Evolutionary conservation across 2,329 filamentous ascomycete species (phyloP).

Genomic region (Pseudogymnoascus sp.): DNA sequence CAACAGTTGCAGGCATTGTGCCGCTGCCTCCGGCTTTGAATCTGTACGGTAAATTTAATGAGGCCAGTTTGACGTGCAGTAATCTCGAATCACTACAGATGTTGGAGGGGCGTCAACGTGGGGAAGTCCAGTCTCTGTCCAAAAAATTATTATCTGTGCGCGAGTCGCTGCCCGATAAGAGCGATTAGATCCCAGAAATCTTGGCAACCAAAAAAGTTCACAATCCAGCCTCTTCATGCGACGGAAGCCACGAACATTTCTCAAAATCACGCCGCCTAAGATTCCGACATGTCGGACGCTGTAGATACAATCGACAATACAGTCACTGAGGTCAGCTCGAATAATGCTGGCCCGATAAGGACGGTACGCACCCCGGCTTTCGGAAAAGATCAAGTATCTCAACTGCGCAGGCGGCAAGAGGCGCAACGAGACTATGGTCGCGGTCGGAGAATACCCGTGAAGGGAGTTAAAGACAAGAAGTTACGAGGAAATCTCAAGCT

Average conservation of each 20-base stretch:
- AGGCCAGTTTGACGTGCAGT: conserved; percentile 46
- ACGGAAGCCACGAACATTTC: not conserved
- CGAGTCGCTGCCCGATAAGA: conserved; percentile 10
- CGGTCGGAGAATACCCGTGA: conserved; percentile 64
- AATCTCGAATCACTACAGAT: not conserved
- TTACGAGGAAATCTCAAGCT: conserved; percentile 68
- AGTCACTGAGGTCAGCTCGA: conserved; percentile 30
- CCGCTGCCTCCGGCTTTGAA: conserved; percentile 73
- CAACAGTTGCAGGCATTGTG: conserved; percentile 64
- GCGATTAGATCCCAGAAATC: conserved; percentile 10
- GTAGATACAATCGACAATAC: conserved; percentile 15
- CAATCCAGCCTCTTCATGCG: conserved; percentile 9
- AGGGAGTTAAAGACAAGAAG: conserved; percentile 79
- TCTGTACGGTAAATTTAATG: conserved; percentile 58
- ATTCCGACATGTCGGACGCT: conserved; percentile 17
- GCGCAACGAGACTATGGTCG: conserved; percentile 76
- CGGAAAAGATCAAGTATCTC: conserved; percentile 22
- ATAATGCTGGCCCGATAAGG: conserved; percentile 45
- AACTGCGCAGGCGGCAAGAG: conserved; percentile 42
- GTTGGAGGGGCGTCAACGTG: conserved; percentile 5
- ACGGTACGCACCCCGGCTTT: conserved; percentile 42
- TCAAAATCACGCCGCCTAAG: not conserved
- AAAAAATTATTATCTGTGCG: conserved; percentile 12
- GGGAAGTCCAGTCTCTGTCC: conserved; percentile 9
- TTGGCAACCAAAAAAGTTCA: conserved; percentile 12